phyloP scores from a whole-genome alignment of 352 stramenopile species.

The Phytopythium sindhum region DNA sequence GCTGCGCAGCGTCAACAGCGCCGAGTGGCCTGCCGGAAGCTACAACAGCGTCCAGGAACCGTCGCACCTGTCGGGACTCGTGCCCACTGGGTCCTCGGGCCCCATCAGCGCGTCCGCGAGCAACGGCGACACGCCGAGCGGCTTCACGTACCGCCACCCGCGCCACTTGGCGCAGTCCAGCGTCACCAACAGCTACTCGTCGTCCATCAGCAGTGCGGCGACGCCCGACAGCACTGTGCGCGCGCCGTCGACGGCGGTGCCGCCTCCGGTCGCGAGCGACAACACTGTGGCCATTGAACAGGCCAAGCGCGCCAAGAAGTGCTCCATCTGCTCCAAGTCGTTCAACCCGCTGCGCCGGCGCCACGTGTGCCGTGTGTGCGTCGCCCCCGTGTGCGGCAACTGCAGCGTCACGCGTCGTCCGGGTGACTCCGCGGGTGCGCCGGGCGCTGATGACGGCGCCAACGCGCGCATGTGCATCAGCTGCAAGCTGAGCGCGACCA shows the following conservation, averaged over 20 bases:
- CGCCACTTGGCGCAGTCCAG: slow-evolving; percentile 11
- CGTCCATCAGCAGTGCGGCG: slow-evolving; percentile 10
- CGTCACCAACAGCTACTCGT: slow-evolving; percentile 19
- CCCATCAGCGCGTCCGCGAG: slow-evolving; percentile 22
- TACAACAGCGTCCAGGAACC: slow-evolving; percentile 10
- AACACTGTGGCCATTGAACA: slow-evolving; percentile 6
- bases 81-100: slow-evolving; percentile 8
- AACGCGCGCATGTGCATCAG: slow-evolving; percentile 66
- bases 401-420: slow-evolving; percentile 55
- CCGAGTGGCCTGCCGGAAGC: slow-evolving; percentile 23
- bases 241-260: slow-evolving; percentile 2
- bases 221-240: slow-evolving; percentile 3
- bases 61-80: background rate
- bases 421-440: background rate
- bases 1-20: slow-evolving; percentile 17
- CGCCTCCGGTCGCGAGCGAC: background rate
- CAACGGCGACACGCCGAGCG: slow-evolving; percentile 12
- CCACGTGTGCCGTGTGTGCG: slow-evolving; percentile 69
- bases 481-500: slow-evolving; percentile 72
- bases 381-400: slow-evolving; percentile 57
- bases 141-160: slow-evolving; percentile 2
- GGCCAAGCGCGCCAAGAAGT: slow-evolving; percentile 69
- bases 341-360: slow-evolving; percentile 78
- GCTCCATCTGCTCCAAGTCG: slow-evolving; percentile 71
- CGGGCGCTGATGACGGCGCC: slow-evolving; percentile 16